Percentiles rank a stretch among this genome's conserved stretches.
Conservation (phyloP, 192 early-diverging fungal genomes). For the Rhizoclosmatium globosum region DNA sequence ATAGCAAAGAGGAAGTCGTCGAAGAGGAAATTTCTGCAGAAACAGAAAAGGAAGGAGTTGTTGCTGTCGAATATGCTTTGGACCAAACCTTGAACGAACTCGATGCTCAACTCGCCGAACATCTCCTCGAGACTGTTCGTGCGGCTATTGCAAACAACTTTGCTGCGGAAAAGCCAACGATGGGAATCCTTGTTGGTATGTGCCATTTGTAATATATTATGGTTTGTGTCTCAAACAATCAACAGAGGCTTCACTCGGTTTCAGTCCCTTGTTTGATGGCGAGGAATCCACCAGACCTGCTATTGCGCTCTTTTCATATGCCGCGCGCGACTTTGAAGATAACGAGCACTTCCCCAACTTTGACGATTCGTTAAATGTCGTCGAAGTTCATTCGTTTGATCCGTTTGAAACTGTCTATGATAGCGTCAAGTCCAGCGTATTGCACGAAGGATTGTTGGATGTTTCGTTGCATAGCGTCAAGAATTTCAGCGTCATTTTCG, state of each 20-base stretch:
- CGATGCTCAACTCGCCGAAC: neutral
- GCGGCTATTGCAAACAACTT: neutral
- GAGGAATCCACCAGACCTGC: neutral
- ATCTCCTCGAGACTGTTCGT: neutral
- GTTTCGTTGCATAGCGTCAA: neutral
- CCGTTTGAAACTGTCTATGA: slow-evolving; percentile 20
- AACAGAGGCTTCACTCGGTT: slow-evolving; percentile 1
- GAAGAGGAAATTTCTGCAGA: neutral
- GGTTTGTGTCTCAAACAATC: no score
- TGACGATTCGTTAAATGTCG: slow-evolving; percentile 6
- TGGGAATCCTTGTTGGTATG: neutral
- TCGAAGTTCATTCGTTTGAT: slow-evolving; percentile 19
- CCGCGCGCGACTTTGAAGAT: neutral
- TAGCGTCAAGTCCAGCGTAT: neutral
- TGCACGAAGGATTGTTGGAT: neutral
- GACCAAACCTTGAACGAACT: neutral
- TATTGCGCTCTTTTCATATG: slow-evolving; percentile 6
- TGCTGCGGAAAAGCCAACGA: neutral
- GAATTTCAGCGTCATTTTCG: slow-evolving; percentile 11
- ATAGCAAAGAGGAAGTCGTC: neutral
- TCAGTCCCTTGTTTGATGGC: neutral
- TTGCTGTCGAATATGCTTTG: neutral
- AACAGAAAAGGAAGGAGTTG: neutral
- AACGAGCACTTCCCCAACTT: neutral
- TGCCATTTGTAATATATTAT: neutral